Evolutionary conservation across 495 filamentous ascomycete species (phyloP), one percentile per base, ranked within the genome.

Genomic region (Durotheca rogersii): DNA sequence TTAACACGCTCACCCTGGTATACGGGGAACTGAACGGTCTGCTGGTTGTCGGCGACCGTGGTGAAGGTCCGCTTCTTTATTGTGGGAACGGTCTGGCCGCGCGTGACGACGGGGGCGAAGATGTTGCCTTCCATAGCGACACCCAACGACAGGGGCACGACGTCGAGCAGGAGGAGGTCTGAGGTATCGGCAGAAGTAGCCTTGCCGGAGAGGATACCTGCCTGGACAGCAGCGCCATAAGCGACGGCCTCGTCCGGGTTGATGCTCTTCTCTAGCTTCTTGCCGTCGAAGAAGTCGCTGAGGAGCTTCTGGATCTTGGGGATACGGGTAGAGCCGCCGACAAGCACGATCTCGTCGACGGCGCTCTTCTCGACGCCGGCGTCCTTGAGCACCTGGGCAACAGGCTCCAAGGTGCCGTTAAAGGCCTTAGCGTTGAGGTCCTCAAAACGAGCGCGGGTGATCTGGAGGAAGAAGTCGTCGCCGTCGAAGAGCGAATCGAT

Each of bases 111-210:
- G 25, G 93, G 87, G 43, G 94, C 93, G 67, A 99, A 97, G 74
- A 99, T 97, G 79, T 97, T 97, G 63, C 93, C 93, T 78, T 97
- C 93, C 94, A 97, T 99, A 62, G 94, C 94, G 64, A 99, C 94
- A 87, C 94, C 93, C 15, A 99, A 86, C 46, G 93, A 97, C 30
- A 99, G 89, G 66, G 93, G 94, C 61, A 92, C 85, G 60, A 98
- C 94, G 71, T 98, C 93, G 68, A 98, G 81, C 32, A 98, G 83
- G 53, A 98, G 84, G 71, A 98, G 88, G 73, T 96, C 93, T 65
- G 87, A 86, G 63, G 92, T 95, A 58, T 91, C 90, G 73, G 92
- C 93, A 45, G 90, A 95, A 50, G 88, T 93, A 61, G 89, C 89
- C 77, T 97, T 94, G 72, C 93, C 93, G 43, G 90, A 95, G 57